Percentiles rank a stretch among this genome's conserved stretches.
These are phyloP conservation scores for Russula brevipes DNA, from an alignment of 768 basidiomycete genomes.

Conservation along the genomic window DNA sequence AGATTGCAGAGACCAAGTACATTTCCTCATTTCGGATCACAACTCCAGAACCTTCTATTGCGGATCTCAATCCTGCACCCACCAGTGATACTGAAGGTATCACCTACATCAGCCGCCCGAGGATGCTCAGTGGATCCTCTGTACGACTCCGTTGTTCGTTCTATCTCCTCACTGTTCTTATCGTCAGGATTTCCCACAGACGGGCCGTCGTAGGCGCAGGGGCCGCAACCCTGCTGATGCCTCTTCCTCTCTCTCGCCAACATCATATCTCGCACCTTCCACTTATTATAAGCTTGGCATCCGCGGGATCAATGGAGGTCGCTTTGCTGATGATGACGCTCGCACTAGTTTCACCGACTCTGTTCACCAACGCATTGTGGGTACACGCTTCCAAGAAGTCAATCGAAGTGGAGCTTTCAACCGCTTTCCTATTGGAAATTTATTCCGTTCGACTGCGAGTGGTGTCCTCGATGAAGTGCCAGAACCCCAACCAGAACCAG, in stretches of 20 bases:
- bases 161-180: neutral
- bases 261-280: constrained; percentile 74
- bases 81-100: constrained; percentile 37
- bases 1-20: constrained; percentile 75
- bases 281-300: constrained; percentile 73
- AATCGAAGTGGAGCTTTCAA: constrained; percentile 52
- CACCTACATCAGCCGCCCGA: constrained; percentile 65
- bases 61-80: constrained; percentile 43
- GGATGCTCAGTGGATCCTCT: constrained; percentile 39
- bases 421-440: constrained; percentile 57
- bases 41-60: constrained; percentile 67
- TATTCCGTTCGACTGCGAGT: constrained; percentile 45
- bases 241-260: constrained; percentile 65
- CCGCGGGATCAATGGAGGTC: constrained; percentile 54
- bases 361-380: constrained; percentile 56
- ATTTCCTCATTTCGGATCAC: constrained; percentile 69
- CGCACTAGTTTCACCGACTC: constrained; percentile 48
- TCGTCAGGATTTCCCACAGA: constrained; percentile 24
- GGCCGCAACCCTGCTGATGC: constrained; percentile 57
- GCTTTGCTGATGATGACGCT: constrained; percentile 45
- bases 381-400: constrained; percentile 69
- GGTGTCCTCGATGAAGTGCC: constrained; percentile 41
- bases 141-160: constrained; percentile 25
- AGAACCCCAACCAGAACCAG: constrained; percentile 13
- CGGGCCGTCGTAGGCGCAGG: constrained; percentile 43